Base-by-base conservation (phyloP, 768 basidiomycete species). In the Favolaschia claudopus region DNA sequence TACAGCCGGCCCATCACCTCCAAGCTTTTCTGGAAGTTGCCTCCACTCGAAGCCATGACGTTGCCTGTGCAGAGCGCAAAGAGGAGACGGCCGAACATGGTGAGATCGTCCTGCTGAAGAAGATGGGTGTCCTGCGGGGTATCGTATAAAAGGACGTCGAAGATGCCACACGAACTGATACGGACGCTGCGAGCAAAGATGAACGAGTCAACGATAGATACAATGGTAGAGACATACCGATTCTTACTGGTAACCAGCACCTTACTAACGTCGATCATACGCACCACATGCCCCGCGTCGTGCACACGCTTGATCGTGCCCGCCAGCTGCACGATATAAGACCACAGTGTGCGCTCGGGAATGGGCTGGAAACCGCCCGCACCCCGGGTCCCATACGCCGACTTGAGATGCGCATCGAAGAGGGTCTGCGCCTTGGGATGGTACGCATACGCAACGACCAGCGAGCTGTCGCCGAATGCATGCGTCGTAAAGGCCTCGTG, bases 401-500 rank as follows among this genome's bases (percentile, higher is more conserved):
- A 73, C 49, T 88, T 88, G 55, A 96, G 76, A 68, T 97, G 88
- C 29, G 84, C 80, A 36, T 96, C 92, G 63, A 78, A 88, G 1
- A 99, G 82, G 0, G 95, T 97, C 60, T 87, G 82, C 1, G 95
- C 84, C 63, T 89, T 86, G 0, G 97, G 87, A 68, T 95, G 87
- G 71, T 93, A 98, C 34, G 93, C 88, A 69, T 95, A 97, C 0
- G 90, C 92, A 17, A 99, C 89, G 31, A 99, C 87, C 27, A 99
- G 84, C 9, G 97, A 99, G 65, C 89, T 89, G 71, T 99, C 97
- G 52, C 88, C 87, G 73, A 99, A 99, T 1, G 92, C 86, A 27
- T 89, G 84, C 0, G 96, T 96, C 0, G 97, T 99, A 77, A 99
- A 98, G 0, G 96, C 97, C 71, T 99, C 97, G 45, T 85, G 83